Evolutionary conservation across 1,139 yeast species (phyloP).

Genomic region (Geotrichum candidum): DNA sequence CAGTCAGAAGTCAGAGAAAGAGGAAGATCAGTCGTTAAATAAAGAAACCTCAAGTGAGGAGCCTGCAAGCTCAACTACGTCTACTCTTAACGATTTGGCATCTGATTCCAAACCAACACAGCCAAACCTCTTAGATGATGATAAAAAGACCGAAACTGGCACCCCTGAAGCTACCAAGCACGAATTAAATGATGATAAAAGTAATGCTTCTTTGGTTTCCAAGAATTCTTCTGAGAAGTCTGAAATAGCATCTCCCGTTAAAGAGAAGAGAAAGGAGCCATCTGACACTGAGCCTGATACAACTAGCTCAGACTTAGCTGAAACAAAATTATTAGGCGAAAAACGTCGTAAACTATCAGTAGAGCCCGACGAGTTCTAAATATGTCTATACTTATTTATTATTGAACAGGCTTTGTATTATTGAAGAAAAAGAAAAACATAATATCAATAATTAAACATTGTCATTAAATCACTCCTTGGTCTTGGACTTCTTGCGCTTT

Average conservation of each 20-base stretch:
- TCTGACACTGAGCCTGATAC: background rate
- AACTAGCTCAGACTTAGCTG: background rate
- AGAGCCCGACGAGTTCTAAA: background rate
- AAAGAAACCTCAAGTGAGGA: too few relatives aligned
- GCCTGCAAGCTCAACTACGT: background rate
- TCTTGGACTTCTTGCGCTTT: slow-evolving; percentile 12
- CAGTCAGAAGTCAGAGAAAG: too few relatives aligned
- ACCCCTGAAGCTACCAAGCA: background rate
- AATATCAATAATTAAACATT: background rate
- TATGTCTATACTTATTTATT: background rate
- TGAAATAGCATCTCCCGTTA: background rate
- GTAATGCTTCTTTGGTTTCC: too few relatives aligned
- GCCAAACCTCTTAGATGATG: background rate
- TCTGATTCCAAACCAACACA: background rate
- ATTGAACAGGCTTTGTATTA: background rate
- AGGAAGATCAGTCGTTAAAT: too few relatives aligned
- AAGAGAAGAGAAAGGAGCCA: background rate
- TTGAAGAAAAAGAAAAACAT: background rate
- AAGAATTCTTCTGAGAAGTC: background rate
- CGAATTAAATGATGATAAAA: too few relatives aligned
- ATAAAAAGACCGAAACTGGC: background rate
- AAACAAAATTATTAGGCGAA: slow-evolving; percentile 10
- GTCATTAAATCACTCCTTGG: background rate
- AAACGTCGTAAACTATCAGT: slow-evolving; percentile 13
- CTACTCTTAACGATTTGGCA: background rate